These are phyloP conservation scores for Chalara sp. DNA, from an alignment of 2,329 filamentous ascomycete species.

Conservation along the genomic window DNA sequence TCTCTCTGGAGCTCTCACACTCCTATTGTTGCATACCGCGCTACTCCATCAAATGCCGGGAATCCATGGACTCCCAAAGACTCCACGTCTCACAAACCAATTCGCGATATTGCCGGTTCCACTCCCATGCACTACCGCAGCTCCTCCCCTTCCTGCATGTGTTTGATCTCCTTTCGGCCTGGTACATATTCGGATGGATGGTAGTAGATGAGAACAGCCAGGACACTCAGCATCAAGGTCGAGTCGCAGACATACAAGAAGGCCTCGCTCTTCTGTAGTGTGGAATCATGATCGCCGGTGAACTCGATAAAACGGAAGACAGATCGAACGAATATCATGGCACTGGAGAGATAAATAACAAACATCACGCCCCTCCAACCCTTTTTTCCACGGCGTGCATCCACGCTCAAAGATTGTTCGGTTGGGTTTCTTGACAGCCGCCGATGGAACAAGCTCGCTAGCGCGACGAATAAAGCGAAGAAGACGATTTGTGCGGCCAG, in stretches of 20 bases:
- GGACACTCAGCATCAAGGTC: background rate
- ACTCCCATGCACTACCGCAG: background rate
- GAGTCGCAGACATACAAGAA: background rate
- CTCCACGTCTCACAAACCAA: too few species aligned
- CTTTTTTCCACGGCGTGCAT: background rate
- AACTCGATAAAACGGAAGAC: background rate
- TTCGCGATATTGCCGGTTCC: too few species aligned
- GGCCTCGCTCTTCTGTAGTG: background rate
- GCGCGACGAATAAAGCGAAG: background rate
- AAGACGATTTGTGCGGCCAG: background rate
- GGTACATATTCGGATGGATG: background rate
- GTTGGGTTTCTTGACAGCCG: background rate
- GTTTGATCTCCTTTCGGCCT: background rate
- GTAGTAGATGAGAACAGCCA: background rate
- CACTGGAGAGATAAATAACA: background rate
- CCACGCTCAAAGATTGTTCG: background rate
- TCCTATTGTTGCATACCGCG: too few species aligned
- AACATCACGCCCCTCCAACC: background rate
- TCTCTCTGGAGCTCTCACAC: too few species aligned
- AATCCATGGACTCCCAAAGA: too few species aligned
- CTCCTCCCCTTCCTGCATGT: background rate
- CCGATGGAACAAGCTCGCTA: background rate
- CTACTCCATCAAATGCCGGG: too few species aligned
- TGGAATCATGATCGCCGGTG: background rate
- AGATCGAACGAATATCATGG: background rate